Base-by-base conservation (phyloP, 2,329 filamentous ascomycete species). In the Mycocentrospora acerina region DNA sequence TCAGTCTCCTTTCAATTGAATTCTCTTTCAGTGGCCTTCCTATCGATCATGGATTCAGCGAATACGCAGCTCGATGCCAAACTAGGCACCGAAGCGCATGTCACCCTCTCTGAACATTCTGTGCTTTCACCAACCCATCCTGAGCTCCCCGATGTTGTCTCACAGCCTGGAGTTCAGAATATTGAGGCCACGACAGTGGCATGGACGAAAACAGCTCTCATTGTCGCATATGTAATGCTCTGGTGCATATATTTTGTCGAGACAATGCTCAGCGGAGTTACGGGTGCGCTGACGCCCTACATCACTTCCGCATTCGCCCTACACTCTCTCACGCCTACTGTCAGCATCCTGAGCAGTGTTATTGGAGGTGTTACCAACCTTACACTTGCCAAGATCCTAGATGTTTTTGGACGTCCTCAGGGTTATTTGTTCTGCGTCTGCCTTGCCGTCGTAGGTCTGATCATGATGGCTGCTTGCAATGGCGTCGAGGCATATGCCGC, bases 401-500 rank as follows among this genome's bases (percentile, higher is more conserved):
- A 70, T 31, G 48, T 71, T 16, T 70, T 61, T 37, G 68, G 67
- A 3, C 61, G 68, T 4, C 55, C 62, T 3, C 53, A 69, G 27
- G 68, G 66, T 3, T 64, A 57, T 24, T 39, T 59, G 14, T 51
- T 32, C 22, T 65, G 36, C 51, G 55, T 54, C 16, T 9, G 22
- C 5, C 28, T 56, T 13, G 43, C 41, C 0, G 49, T 45, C 5
- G 29, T 56, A 4, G 53, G 55, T 0, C 34, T 88, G 62, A 82
- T 84, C 13, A 73, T 88, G 67, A 83, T 85, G 73, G 84, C 85
- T 9, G 73, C 72, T 0, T 85, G 78, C 59, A 72, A 73, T 3
- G 76, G 75, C 37, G 74, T 33, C 11, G 64, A 77, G 43, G 78
- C 74, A 0, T 86, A 82, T 57, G 79, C 78, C 29, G 81, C 82